Base-by-base conservation (phyloP, 2,329 filamentous ascomycete genomes). In the Trichoderma lentiforme region DNA sequence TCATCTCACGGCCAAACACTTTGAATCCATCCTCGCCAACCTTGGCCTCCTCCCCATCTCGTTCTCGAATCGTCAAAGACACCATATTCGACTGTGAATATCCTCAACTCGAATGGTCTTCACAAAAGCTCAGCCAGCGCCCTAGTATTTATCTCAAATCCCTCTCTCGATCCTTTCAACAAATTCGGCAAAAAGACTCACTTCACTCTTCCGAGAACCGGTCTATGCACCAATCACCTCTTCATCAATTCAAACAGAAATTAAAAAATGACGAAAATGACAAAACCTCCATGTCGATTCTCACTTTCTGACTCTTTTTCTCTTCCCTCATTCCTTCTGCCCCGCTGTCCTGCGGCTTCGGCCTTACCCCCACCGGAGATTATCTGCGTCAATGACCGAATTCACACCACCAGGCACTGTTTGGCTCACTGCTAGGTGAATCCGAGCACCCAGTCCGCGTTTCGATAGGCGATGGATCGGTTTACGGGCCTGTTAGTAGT, bases 1-100 rank as follows among this genome's bases (percentile, higher is more conserved):
- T 71, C 62, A 71, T 47, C 14, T 58, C 30, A 9, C 61, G 61
- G 8, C 69, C 69, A 66, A 71, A 66, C 15, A 53, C 53, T 21
- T 66, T 71, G 62, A 66, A 70, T 1, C 67, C 67, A 26, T 53
- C 57, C 28, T 53, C 57, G 3, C 36, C 56, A 34, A 24, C 39
- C 14, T 32, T 21, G 7, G 58, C 67, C 58, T 70, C 57, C 30
- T 24, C 53, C 28, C n/a, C 26, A 6, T 60, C 15, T 21, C 28
- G 56, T 24, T 70, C 28, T 9, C 21, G 67, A 51, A 70, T 21
- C 15, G 67, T 34, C 57, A 70, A 36, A 36, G 57, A 62, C 18
- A 21, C 67, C 67, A 70, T 70, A n/a, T 18, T 32, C 43, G 7
- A 8, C 9, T 9, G 18, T 24, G 6, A 28, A 11, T 62, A 7